Evolutionary conservation across 2,329 filamentous ascomycete species (phyloP).

Genomic region (Blumeriella jaapii): DNA sequence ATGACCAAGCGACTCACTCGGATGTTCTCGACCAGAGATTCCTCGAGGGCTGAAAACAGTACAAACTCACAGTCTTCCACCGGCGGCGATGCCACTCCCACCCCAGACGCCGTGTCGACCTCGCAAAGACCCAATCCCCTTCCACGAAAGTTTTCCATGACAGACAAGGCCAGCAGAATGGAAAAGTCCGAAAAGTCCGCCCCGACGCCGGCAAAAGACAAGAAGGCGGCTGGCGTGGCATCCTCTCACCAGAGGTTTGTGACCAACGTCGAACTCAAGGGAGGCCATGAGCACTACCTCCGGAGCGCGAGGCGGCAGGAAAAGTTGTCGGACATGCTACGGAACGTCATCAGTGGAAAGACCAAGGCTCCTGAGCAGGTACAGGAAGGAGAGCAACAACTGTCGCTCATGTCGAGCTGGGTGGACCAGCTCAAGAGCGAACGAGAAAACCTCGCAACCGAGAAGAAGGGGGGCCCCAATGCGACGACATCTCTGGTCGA

Average conservation of each 20-base stretch:
- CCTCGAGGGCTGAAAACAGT: constrained; percentile 21
- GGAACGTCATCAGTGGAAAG: constrained; percentile 68
- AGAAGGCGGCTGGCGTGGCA: constrained; percentile 17
- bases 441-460: constrained; percentile 62
- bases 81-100: constrained; percentile 23
- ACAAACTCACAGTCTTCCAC: constrained; percentile 16
- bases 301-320: constrained; percentile 87
- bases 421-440: constrained; percentile 87
- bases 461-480: constrained; percentile 67
- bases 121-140: constrained; percentile 29
- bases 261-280: constrained; percentile 40
- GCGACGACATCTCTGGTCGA: constrained; percentile 73
- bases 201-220: constrained; percentile 22
- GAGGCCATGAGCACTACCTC: constrained; percentile 76
- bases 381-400: constrained; percentile 58
- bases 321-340: constrained; percentile 86
- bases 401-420: constrained; percentile 92
- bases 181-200: constrained; percentile 24
- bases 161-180: constrained; percentile 30
- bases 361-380: constrained; percentile 58
- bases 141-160: constrained; percentile 34
- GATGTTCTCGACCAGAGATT: constrained; percentile 52
- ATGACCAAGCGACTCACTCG: constrained; percentile 54
- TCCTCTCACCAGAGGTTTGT: constrained; percentile 36
- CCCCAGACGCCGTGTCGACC: constrained; percentile 19